Percentiles rank a stretch among this genome's conserved stretches.
These are phyloP conservation scores for Blastocystis sp. DNA, from an alignment of 352 stramenopile genomes.

Conservation along the genomic window DNA sequence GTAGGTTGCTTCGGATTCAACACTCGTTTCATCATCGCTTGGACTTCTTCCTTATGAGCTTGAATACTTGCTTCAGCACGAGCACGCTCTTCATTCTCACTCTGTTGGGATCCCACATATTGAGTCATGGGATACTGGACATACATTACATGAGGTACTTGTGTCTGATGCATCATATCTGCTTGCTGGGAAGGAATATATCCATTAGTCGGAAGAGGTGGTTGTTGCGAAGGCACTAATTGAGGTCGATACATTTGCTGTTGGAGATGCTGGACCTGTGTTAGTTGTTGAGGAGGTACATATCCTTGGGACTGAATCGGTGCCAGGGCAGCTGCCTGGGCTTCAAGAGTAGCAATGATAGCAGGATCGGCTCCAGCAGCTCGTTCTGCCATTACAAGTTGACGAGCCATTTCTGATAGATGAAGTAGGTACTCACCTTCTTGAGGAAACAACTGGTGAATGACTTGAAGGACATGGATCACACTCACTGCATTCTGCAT, in stretches of 20 bases:
- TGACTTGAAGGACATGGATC: slow-evolving; percentile 9
- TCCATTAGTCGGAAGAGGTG: not conserved
- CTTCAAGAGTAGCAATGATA: not conserved
- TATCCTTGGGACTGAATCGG: not conserved
- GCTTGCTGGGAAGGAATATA: not conserved
- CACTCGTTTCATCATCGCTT: not conserved
- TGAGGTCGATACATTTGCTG: not conserved
- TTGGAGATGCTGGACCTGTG: not conserved
- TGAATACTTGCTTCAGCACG: no score
- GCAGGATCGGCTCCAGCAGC: not conserved
- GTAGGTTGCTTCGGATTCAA: not conserved
- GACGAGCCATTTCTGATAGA: not conserved
- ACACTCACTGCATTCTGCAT: slow-evolving; percentile 11
- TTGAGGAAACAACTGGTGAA: not conserved
- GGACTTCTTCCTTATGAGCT: not conserved
- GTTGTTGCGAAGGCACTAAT: not conserved
- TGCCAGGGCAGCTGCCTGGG: not conserved
- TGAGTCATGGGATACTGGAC: no score
- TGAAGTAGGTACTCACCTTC: slow-evolving; percentile 43
- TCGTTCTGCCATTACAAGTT: not conserved
- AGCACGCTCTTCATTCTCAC: no score
- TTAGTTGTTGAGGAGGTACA: not conserved
- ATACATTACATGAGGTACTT: no score
- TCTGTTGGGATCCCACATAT: no score
- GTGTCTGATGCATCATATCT: no score